A percentile compares a stretch with the other conserved stretches of the same genome.
Conservation (phyloP, 768 basidiomycete genomes). For the Trametes sanguinea region DNA sequence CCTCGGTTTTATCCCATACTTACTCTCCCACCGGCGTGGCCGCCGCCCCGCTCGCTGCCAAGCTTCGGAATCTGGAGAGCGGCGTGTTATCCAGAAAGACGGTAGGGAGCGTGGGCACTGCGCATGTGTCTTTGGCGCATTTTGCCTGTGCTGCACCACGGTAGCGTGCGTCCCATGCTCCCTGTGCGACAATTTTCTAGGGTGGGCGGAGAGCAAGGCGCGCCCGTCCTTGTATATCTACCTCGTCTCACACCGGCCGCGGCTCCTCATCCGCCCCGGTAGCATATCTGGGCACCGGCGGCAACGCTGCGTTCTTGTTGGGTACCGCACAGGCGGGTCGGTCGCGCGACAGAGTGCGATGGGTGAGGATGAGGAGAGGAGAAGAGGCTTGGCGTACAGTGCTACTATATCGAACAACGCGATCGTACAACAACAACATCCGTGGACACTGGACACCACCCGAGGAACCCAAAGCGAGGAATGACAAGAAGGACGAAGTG, state of each 20-base stretch:
- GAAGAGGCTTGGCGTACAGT: conserved; percentile 13
- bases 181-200: not conserved
- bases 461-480: not conserved
- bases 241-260: conserved; percentile 17
- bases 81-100: too few species aligned
- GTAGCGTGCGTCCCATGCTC: not conserved
- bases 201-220: conserved; percentile 1
- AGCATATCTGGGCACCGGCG: not conserved
- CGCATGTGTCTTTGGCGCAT: not conserved
- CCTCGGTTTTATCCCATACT: not conserved
- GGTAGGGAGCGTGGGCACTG: too few species aligned
- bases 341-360: too few species aligned
- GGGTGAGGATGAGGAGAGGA: not conserved
- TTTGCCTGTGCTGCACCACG: not conserved
- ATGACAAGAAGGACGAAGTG: not conserved
- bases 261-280: conserved; percentile 7
- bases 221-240: not conserved
- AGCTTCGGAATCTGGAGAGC: too few species aligned
- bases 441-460: conserved; percentile 7
- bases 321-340: not conserved
- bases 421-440: conserved; percentile 22
- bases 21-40: too few species aligned
- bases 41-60: too few species aligned
- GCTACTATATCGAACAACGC: conserved; percentile 14
- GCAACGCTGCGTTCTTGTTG: too few species aligned